Base-by-base conservation (phyloP, 2,329 filamentous ascomycete species). In the Ceratocystis cacaofunesta region DNA sequence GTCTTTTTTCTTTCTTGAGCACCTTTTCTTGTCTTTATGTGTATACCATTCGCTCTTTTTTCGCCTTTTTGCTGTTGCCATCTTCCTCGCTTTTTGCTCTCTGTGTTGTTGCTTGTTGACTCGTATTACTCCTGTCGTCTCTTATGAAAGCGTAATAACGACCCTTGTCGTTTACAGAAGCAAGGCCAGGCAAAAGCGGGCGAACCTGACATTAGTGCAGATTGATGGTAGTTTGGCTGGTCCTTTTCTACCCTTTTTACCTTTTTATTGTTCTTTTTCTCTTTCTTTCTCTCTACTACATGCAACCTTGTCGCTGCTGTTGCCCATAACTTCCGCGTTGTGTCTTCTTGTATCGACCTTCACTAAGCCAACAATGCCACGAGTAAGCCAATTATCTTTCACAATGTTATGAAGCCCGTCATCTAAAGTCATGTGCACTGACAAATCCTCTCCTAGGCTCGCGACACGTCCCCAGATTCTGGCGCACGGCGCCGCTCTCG, bases 401-500 rank as follows among this genome's bases (percentile, higher is more conserved):
- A 50, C 12, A 19, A 50, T 25, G n/a, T 3, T 52, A 19, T 10
- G n/a, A 52, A 41, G 4, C 8, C 36, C 12, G 12, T 12, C 63
- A 63, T 61, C 60, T 50, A 64, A 61, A 57, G 30, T 32, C 17
- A 58, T n/a, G 30, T 36, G 25, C 28, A 30, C 55, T 58, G 25
- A 58, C 55, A 36, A 55, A 7, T 1, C 5, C 43, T 8, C 25
- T 15, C 62, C 10, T 57, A 67, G 66, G 63, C 62, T 48, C 48
- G 55, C 62, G 44, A 41, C 8, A 19, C 61, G 28, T 44, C 64
- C 30, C 36, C 36, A 2, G 58, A 60, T 10, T 15, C 28, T n/a
- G 60, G 32, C 15, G 46, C 58, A 36, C 66, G 57, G 15, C 62
- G 66, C n/a, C 66, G 66, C 25, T 67, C 66, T 7, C 63, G 61